phyloP scores from a whole-genome alignment of 768 basidiomycete species.

The Mycena olivaceomarginata region DNA sequence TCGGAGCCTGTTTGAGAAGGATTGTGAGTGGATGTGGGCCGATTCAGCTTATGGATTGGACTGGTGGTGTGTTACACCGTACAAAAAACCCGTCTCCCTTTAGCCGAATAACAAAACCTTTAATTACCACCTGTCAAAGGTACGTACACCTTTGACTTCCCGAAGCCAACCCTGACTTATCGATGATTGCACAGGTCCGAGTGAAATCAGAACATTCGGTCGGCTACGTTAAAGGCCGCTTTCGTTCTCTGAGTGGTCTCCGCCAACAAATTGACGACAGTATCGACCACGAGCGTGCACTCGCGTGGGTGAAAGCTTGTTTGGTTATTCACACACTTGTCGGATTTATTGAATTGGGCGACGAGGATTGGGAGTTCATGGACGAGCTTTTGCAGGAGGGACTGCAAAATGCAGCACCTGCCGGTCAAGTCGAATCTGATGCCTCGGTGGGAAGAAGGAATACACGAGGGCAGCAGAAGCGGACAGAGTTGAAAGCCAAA shows the following conservation, averaged over 20 bases:
- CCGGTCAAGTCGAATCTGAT: background rate
- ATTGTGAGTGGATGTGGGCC: conserved; percentile 50
- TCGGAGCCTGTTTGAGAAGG: conserved; percentile 35
- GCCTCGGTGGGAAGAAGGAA: conserved; percentile 5
- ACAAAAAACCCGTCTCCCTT: conserved; percentile 52
- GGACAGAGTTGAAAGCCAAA: background rate
- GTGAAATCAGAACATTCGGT: conserved; percentile 54
- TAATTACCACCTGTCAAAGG: background rate
- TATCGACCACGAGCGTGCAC: conserved; percentile 29
- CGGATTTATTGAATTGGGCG: background rate
- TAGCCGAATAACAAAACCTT: conserved; percentile 48
- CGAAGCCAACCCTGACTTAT: too few relatives aligned
- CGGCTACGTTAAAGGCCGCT: conserved; percentile 50
- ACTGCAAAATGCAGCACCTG: background rate
- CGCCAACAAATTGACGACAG: conserved; percentile 50
- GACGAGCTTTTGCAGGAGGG: conserved; percentile 22
- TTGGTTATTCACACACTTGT: too few relatives aligned
- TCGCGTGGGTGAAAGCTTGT: conserved; percentile 17
- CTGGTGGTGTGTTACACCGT: conserved; percentile 53
- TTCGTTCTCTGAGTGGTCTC: conserved; percentile 48
- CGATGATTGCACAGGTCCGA: conserved; percentile 40
- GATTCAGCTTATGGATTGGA: conserved; percentile 32
- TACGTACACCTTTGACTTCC: background rate
- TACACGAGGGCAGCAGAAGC: conserved; percentile 23
- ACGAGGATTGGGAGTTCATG: conserved; percentile 8